A percentile compares a stretch with the other conserved stretches of the same genome.
Evolutionary conservation across 805 yeast genomes (phyloP).

Genomic region (Cyberlindnera japonica): DNA sequence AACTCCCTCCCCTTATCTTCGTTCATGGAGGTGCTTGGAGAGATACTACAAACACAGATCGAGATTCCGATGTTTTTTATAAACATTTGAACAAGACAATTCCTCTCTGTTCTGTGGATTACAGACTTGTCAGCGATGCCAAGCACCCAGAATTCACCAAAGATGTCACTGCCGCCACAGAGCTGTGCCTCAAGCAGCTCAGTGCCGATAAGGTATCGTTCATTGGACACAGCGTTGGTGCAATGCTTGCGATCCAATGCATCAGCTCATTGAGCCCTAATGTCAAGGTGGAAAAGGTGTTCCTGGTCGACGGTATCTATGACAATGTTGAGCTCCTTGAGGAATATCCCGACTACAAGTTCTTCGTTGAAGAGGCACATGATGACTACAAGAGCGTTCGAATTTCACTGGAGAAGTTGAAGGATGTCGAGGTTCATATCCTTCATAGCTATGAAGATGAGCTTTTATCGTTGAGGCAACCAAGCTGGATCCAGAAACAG

Average conservation of each 20-base stretch:
- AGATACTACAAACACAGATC: constrained; percentile 57
- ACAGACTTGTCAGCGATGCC: constrained; percentile 60
- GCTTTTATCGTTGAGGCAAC: constrained; percentile 50
- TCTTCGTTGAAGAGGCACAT: constrained; percentile 61
- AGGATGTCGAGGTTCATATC: constrained; percentile 31
- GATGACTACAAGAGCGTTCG: constrained; percentile 23
- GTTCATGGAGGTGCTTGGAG: constrained; percentile 93
- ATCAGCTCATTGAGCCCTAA: constrained; percentile 1
- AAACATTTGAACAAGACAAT: constrained; percentile 17
- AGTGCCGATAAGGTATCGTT: constrained; percentile 28
- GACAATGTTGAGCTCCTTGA: constrained; percentile 45
- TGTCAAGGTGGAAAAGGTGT: constrained; percentile 22
- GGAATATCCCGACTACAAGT: constrained; percentile 59
- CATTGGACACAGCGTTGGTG: constrained; percentile 83
- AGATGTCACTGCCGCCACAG: constrained; percentile 47
- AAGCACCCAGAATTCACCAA: constrained; percentile 57
- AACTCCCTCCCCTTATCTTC: constrained; percentile 41
- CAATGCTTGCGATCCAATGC: constrained; percentile 37
- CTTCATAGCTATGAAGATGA: constrained; percentile 69
- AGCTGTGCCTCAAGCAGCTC: constrained; percentile 8
- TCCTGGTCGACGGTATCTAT: constrained; percentile 70
- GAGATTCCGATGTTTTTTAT: constrained; percentile 44
- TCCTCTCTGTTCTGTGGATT: constrained; percentile 44
- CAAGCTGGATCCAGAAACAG: constrained; percentile 36
- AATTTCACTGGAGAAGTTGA: constrained; percentile 3